Base-by-base conservation (phyloP, 352 stramenopile species). In the Phytophthora sansomeana region DNA sequence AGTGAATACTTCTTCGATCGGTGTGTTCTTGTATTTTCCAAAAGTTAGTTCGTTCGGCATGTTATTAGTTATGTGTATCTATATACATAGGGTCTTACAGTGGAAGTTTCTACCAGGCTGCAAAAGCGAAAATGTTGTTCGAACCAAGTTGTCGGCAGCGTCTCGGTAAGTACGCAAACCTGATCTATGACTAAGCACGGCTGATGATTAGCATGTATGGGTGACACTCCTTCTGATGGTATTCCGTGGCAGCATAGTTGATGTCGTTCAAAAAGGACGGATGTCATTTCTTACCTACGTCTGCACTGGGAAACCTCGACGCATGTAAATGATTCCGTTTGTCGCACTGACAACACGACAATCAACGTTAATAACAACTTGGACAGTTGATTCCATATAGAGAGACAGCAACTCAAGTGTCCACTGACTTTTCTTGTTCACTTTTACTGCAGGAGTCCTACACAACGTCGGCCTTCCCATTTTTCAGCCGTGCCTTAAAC, bases 401-500 rank as follows among this genome's bases (percentile, higher is more conserved):
- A 24, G 21, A 24, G 21, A 24, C 21, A 24, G 21, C 21, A 24
- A 24, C 1, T 24, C 21, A 24, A 24, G 21, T 3, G 21, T 24
- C 21, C 21, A 24, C 21, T 24, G 21, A 24, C 21, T 24, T 24
- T 24, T 24, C 21, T 24, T 24, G 21, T 24, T 24, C 21, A 24
- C 21, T 24, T 24, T 24, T 24, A 24, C 21, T 36, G 13, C 8
- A 16, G 32, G 8, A 39, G 4, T 4, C 33, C 33, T 1, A 39
- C 11, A n/a, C 6, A 11, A 39, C 13, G 33, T 17, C 33, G 10
- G 11, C 5, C 13, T 24, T 28, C 39, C 28, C 8, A 8, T 43
- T 46, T 13, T 57, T 62, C 13, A 39, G 41, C 7, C 16, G 7
- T 2, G 44, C 33, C 29, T 57, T 64, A 47, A 61, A 71, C 24